These are phyloP conservation scores for Baeospora myosura DNA, from an alignment of 1,284 basidiomycete genomes.

Conservation along the genomic window DNA sequence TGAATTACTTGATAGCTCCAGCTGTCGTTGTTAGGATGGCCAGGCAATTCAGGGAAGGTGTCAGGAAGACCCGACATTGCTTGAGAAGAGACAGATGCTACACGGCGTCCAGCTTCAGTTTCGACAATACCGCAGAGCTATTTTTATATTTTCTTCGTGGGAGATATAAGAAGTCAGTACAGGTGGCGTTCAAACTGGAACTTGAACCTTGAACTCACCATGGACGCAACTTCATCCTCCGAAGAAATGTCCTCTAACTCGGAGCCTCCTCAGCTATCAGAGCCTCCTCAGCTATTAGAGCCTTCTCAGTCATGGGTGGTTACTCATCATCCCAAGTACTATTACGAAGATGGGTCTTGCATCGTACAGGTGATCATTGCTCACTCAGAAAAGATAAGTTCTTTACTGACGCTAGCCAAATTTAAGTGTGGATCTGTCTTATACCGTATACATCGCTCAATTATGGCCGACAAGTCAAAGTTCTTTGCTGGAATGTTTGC, in stretches of 20 bases:
- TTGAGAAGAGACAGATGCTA: not conserved
- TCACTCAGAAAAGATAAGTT: too few relatives aligned
- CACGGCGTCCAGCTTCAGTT: not conserved
- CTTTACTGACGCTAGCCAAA: not conserved
- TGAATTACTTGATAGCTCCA: conserved; percentile 5
- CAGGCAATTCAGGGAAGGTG: conserved; percentile 4
- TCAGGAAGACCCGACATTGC: not conserved
- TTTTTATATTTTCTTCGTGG: not conserved
- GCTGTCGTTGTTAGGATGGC: conserved; percentile 2
- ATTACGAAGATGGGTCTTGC: not conserved
- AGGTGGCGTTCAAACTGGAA: too few relatives aligned
- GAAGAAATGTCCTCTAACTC: not conserved
- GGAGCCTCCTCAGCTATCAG: not conserved
- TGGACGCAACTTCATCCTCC: not conserved
- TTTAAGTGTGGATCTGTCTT: not conserved
- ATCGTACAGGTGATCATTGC: not conserved
- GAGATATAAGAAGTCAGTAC: too few relatives aligned
- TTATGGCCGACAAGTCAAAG: not conserved
- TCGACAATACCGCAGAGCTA: not conserved
- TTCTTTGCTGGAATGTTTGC: not conserved
- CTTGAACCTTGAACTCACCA: not conserved
- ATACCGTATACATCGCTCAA: not conserved
- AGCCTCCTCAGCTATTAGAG: not conserved
- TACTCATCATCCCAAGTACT: not conserved
- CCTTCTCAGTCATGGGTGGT: not conserved